Evolutionary conservation across 202 grass and related monocot genomes (phyloP), one percentile per base, ranked within the genome.

Genomic region (Setaria viridis): DNA sequence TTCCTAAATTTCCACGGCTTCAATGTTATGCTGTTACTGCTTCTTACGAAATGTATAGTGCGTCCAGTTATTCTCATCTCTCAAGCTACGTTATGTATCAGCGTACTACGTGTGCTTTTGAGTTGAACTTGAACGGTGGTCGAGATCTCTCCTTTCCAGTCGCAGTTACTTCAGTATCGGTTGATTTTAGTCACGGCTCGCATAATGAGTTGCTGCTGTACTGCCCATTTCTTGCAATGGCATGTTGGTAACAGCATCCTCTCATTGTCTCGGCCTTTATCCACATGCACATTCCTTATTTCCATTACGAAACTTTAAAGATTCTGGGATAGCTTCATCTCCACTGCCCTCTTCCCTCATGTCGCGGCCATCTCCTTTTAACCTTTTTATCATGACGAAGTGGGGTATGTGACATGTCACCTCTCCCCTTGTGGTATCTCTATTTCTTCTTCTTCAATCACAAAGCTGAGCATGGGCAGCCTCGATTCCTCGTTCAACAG

Each of bases 11-110:
- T 77, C 20, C 0, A 15, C 0, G 3, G 70, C 63, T 6, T 13
- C 77, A 53, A 0, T 41, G 48, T 83, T 74, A 16, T 19, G 17
- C 13, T 19, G 20, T 16, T 66, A 14, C 21, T 21, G 17, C 72
- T 63, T 37, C 53, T 32, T 47, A 11, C n/a, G 17, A 62, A 79
- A 87, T 79, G 39, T 76, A 70, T 50, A 70, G 62, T 63, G 53
- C 14, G 51, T 65, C 67, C 37, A 6, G n/a, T 71, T 59, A 20
- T 63, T 34, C 50, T 56, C 2, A 21, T 4, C 15, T 21, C 55
- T 67, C 67, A 62, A 57, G 19, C 51, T 32, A 48, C 35, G 50
- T 63, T 17, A 74, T 70, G 43, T 70, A 21, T 77, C n/a, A 74
- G 2, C 53, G 55, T 58, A 10, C 14, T 63, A 37, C 75, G 17